These are phyloP conservation scores for Murraya paniculata DNA, from an alignment of 345 rosid species.

Conservation along the genomic window DNA sequence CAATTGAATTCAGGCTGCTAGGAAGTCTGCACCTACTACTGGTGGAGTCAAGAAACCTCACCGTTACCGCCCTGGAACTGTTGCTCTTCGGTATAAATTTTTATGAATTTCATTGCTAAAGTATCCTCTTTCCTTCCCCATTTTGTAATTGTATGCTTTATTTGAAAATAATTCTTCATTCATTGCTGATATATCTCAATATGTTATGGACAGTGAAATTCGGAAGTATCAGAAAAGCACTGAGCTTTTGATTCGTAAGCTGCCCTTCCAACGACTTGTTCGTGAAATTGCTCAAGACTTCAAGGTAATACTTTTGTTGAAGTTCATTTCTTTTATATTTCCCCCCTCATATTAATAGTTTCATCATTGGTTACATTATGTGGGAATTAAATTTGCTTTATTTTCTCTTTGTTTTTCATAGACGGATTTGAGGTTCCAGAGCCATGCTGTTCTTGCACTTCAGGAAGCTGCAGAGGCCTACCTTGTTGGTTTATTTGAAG, in stretches of 20 bases:
- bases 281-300: slow-evolving; percentile 63
- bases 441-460: slow-evolving; percentile 44
- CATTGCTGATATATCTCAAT: background rate
- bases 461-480: slow-evolving; percentile 52
- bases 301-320: slow-evolving; percentile 30
- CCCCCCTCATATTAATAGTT: background rate
- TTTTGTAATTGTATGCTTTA: background rate
- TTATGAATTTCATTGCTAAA: background rate
- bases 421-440: slow-evolving; percentile 48
- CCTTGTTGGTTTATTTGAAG: slow-evolving; percentile 42
- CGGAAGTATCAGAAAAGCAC: slow-evolving; percentile 53
- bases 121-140: background rate
- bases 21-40: slow-evolving; percentile 60
- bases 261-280: slow-evolving; percentile 59
- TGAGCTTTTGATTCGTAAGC: slow-evolving; percentile 49
- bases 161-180: background rate
- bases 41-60: slow-evolving; percentile 70
- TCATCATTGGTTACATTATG: background rate
- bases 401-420: slow-evolving; percentile 8
- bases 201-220: slow-evolving; percentile 32
- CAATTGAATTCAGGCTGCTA: slow-evolving; percentile 39
- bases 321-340: background rate
- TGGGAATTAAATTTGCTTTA: background rate
- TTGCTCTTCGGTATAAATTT: slow-evolving; percentile 42
- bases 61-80: slow-evolving; percentile 54